Percentiles rank a stretch among this genome's conserved stretches.
phyloP scores from a whole-genome alignment of 176 grass and related monocot genomes.

The Phragmites australis region DNA sequence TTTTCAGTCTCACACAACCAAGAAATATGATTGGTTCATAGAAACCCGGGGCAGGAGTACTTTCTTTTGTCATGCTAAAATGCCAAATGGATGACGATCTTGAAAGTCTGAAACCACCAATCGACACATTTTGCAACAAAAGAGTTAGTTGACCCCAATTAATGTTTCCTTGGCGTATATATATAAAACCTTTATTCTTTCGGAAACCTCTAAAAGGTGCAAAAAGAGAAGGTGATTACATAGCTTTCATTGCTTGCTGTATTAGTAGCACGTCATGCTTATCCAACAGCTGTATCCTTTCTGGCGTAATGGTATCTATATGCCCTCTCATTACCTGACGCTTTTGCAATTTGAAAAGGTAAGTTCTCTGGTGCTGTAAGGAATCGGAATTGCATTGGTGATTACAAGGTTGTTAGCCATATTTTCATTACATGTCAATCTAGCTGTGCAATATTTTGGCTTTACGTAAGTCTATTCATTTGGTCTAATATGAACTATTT shows the following conservation, averaged over 20 bases:
- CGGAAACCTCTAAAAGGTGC: not conserved
- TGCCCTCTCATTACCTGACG: not conserved
- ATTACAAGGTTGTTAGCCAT: not conserved
- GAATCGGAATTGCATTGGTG: not conserved
- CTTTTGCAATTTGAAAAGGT: not conserved
- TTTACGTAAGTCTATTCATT: not conserved
- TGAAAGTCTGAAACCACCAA: constrained; percentile 10
- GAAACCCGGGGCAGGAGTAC: not conserved
- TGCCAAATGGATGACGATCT: not conserved
- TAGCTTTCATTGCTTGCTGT: constrained; percentile 18
- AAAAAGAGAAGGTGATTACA: not conserved
- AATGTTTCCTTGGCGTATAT: not conserved
- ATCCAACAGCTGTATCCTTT: not conserved
- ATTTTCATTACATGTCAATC: constrained; percentile 1
- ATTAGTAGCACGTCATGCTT: not conserved
- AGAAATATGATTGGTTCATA: constrained; percentile 4
- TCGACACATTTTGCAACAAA: not conserved
- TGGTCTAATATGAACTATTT: not conserved
- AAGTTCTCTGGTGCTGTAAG: not conserved
- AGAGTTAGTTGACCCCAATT: not conserved
- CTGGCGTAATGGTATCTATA: not conserved
- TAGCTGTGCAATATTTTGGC: not conserved
- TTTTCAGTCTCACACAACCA: not conserved
- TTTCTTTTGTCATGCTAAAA: not conserved
- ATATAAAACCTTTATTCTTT: not conserved